Evolutionary conservation across 2,329 filamentous ascomycete genomes (phyloP).

Genomic region (Penicillium sp.): DNA sequence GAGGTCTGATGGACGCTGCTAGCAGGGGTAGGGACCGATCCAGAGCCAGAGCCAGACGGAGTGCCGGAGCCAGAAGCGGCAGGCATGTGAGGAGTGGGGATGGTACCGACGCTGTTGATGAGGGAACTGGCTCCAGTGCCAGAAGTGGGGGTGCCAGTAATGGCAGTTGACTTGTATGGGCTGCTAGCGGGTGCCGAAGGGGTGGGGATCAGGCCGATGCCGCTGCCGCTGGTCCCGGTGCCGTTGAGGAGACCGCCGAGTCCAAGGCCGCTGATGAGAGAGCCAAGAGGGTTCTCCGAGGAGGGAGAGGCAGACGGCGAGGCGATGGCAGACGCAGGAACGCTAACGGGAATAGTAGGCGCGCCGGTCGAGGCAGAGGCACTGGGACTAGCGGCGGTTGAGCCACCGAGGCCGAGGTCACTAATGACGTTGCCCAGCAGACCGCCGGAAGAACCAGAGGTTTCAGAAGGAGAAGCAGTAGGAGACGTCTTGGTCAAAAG

Average conservation of each 20-base stretch:
- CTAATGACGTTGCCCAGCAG: background rate
- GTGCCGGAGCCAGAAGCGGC: conserved; percentile 5
- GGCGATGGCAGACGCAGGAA: conserved; percentile 20
- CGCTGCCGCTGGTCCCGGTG: conserved; percentile 10
- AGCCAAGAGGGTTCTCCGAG: conserved; percentile 6
- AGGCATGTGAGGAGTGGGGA: conserved; percentile 18
- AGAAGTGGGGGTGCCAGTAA: conserved; percentile 9
- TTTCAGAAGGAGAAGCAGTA: background rate
- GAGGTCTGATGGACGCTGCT: conserved; percentile 8
- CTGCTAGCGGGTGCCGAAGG: conserved; percentile 5
- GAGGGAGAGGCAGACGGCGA: conserved; percentile 3
- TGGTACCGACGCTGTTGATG: conserved; percentile 13
- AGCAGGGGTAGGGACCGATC: conserved; percentile 8
- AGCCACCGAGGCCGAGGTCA: background rate
- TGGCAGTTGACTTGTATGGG: conserved; percentile 9
- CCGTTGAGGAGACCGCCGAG: conserved; percentile 10
- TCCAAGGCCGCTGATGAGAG: conserved; percentile 9
- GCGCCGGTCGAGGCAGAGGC: background rate
- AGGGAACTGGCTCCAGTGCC: conserved; percentile 8
- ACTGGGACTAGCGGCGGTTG: conserved; percentile 8
- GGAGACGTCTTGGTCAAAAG: background rate
- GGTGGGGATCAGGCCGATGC: conserved; percentile 17
- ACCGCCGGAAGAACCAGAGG: background rate
- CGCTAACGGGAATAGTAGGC: conserved; percentile 27
- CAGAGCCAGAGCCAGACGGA: conserved; percentile 5